Percentiles rank a stretch among this genome's conserved stretches.
These are phyloP conservation scores for Jatropha curcas DNA, from an alignment of 345 rosid species.

Conservation along the genomic window DNA sequence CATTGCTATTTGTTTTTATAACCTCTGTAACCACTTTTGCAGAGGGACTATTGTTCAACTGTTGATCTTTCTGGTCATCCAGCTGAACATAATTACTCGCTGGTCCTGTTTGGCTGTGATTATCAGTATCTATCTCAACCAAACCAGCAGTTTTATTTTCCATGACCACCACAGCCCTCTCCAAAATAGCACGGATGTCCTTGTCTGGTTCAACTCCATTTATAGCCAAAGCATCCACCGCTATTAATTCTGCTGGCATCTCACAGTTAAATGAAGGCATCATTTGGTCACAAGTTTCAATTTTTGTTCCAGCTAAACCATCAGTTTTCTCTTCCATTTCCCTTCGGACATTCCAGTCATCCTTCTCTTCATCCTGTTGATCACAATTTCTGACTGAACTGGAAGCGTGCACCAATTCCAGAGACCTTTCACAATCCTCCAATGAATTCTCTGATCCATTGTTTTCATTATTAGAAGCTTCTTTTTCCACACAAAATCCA, in stretches of 20 bases:
- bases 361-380: constrained; percentile 13
- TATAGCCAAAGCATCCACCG: constrained; percentile 9
- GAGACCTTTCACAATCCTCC: constrained; percentile 20
- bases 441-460: constrained; percentile 11
- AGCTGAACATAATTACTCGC: constrained; percentile 7
- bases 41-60: constrained; percentile 4
- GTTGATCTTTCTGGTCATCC: constrained; percentile 12
- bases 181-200: neutral
- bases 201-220: constrained; percentile 12
- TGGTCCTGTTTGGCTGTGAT: constrained; percentile 4
- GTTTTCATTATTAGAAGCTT: constrained; percentile 10
- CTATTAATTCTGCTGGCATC: constrained; percentile 11
- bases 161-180: neutral
- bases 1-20: constrained; percentile 10
- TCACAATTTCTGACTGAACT: neutral
- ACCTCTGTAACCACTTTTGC: constrained; percentile 5
- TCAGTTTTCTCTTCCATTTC: constrained; percentile 19
- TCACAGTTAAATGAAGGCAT: constrained; percentile 6
- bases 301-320: constrained; percentile 2
- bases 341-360: constrained; percentile 3
- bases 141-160: neutral
- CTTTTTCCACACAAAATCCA: constrained; percentile 18
- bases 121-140: neutral
- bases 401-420: constrained; percentile 15
- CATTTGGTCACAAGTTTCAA: neutral